Evolutionary conservation across 345 rosid genomes (phyloP).

Genomic region (Salix koriyanagi): DNA sequence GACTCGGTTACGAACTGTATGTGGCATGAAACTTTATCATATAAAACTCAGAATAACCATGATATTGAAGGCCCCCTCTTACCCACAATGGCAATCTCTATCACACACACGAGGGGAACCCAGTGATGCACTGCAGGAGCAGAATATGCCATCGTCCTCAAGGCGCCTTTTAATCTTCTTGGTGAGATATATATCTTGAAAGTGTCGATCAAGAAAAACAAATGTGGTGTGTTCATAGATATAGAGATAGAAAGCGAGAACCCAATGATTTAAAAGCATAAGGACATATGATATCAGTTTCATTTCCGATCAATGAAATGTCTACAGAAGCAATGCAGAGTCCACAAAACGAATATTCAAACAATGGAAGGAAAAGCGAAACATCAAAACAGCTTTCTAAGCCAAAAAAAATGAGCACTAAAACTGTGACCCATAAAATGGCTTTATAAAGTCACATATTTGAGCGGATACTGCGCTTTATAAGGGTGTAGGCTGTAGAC

Average conservation of each 20-base stretch:
- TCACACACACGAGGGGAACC: constrained; percentile 65
- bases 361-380: not conserved
- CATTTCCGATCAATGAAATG: too few species aligned
- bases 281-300: not conserved
- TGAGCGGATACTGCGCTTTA: constrained; percentile 83
- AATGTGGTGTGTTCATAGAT: not conserved
- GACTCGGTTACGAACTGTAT: not conserved
- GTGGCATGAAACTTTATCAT: not conserved
- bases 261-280: not conserved
- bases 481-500: constrained; percentile 57
- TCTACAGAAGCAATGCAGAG: not conserved
- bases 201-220: constrained; percentile 30
- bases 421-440: constrained; percentile 2
- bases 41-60: not conserved
- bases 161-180: constrained; percentile 68
- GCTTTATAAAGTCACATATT: not conserved
- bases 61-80: constrained; percentile 28
- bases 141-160: constrained; percentile 96
- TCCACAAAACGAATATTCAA: not conserved
- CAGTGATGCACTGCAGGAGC: constrained; percentile 67
- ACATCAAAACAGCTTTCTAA: not conserved
- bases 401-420: not conserved
- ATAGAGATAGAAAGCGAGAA: not conserved
- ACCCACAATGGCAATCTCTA: constrained; percentile 98
- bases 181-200: constrained; percentile 73